A percentile compares a stretch with the other conserved stretches of the same genome.
phyloP scores from a whole-genome alignment of 2,329 filamentous ascomycete species.

The Cercospora sesami region DNA sequence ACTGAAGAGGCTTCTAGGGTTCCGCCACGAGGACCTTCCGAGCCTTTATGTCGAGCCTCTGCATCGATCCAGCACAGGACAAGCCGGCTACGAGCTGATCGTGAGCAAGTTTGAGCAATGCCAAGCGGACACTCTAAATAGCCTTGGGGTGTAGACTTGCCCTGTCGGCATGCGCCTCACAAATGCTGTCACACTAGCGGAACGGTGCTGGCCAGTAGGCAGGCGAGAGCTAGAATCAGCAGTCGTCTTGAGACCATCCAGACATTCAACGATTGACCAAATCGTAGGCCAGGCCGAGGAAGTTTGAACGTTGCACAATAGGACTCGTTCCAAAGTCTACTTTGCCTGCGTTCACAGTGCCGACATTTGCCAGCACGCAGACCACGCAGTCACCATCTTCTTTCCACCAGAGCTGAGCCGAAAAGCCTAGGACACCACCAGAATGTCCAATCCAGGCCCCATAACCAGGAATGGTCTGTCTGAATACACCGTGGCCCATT shows the following conservation, averaged over 20 bases:
- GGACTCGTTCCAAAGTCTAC: background rate
- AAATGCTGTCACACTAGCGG: background rate
- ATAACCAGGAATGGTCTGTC: background rate
- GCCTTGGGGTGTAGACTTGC: background rate
- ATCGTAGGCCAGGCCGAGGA: background rate
- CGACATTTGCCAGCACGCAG: conserved; percentile 8
- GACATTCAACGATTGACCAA: background rate
- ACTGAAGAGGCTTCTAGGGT: background rate
- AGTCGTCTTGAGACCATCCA: background rate
- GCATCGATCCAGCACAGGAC: background rate
- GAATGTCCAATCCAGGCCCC: conserved; percentile 14
- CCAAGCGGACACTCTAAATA: conserved; percentile 5
- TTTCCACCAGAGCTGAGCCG: conserved; percentile 10
- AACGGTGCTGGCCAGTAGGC: background rate
- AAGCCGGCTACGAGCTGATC: background rate
- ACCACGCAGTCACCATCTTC: conserved; percentile 9
- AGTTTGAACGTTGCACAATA: background rate
- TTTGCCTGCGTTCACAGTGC: conserved; percentile 13
- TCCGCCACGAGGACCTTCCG: background rate
- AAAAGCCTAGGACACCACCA: conserved; percentile 16
- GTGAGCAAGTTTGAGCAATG: conserved; percentile 14
- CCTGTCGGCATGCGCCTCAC: background rate
- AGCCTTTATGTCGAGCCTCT: background rate
- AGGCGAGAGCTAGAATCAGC: background rate
- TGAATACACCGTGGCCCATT: background rate